phyloP scores from a whole-genome alignment of 257 asterid species.

The Nicotiana obtusifolia region DNA sequence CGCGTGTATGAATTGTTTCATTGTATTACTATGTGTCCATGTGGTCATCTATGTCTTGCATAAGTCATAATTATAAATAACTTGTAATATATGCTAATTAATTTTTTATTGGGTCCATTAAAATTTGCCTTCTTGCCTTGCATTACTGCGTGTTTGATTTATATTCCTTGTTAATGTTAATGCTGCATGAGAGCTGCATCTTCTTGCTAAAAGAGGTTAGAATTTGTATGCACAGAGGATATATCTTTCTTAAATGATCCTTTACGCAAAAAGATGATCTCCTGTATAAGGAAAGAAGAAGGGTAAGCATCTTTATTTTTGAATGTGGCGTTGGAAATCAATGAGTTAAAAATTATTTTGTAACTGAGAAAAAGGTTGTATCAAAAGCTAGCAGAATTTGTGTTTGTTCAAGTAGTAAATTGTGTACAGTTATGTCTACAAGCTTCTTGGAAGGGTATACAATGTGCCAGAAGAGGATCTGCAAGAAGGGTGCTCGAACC shows the following conservation, averaged over 20 bases:
- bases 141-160: background rate
- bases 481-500: background rate
- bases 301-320: background rate
- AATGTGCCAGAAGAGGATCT: background rate
- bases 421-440: too few species aligned
- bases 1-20: background rate
- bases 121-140: background rate
- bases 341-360: background rate
- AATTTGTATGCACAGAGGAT: background rate
- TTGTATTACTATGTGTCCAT: background rate
- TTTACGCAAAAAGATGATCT: background rate
- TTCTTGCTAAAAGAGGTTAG: background rate
- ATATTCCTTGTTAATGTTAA: background rate
- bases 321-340: background rate
- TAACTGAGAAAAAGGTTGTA: background rate
- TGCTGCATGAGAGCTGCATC: background rate
- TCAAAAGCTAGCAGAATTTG: background rate
- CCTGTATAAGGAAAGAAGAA: background rate
- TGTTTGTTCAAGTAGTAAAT: background rate
- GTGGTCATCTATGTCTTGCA: background rate
- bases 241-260: background rate
- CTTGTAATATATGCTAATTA: background rate
- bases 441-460: background rate
- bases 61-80: background rate
- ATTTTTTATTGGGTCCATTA: background rate